Base-by-base conservation (phyloP, 2,329 filamentous ascomycete species). In the Diaporthe sp. region DNA sequence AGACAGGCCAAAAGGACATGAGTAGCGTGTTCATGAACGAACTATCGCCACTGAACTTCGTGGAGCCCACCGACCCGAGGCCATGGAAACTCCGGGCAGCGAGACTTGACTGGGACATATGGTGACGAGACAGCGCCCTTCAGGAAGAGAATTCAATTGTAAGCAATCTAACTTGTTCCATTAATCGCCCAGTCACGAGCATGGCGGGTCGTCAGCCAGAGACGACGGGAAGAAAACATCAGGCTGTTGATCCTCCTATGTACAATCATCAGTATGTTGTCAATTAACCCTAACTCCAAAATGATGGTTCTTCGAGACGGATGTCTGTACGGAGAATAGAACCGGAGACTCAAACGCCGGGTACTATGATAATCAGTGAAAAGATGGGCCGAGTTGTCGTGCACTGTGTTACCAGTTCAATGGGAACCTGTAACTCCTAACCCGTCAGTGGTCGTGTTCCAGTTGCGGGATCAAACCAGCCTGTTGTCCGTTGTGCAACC, bases 231-330 rank as follows among this genome's bases (percentile, higher is more conserved):
- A 33, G 40, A 35, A 30, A 61, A 54, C 52, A 54, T 68, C 33
- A 28, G 55, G 38, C 52, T 33, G 60, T 68, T 61, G 68, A 61
- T 54, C 54, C 72, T 60, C 74, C 74, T 76, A 74, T 72, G 72
- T 76, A 74, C 72, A 72, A 74, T 76, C 68, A 76, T 76, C 74
- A 76, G 72, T 73, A 74, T 71, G 67, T 76, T 71, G 72, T 74
- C 38, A 69, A 70, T 25, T 17, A 70, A 35, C 67, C 74, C 67
- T 40, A 30, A 61, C 54, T 64, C 67, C 72, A 54, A 66, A 47
- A 71, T 35, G 40, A 54, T 35, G 28, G 42, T 66, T 64, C 42
- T 64, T 66, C 54, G 47, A 72, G 38, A 64, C 9, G 38, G 22
- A 54, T 17, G 57, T 35, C 35, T 61, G 47, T 35, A 45, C 47